Evolutionary conservation across 2,329 filamentous ascomycete species (phyloP).

Genomic region (Aspergillus sp.): DNA sequence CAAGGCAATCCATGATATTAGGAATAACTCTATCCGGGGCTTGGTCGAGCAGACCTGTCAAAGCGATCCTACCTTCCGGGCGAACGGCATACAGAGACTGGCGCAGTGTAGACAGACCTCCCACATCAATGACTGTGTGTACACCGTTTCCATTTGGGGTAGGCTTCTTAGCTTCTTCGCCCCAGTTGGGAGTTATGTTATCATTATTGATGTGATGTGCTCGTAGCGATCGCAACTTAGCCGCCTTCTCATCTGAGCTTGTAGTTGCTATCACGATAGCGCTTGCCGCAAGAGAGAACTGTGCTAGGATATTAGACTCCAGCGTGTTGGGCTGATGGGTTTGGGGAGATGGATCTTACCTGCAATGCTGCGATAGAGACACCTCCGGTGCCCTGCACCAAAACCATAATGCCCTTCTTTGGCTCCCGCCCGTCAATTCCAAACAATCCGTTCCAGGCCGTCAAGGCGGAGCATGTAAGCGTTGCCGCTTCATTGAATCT

Average conservation of each 20-base stretch:
- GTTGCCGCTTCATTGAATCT: slow-evolving; percentile 48
- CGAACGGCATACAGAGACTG: slow-evolving; percentile 44
- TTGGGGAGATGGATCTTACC: slow-evolving; percentile 13
- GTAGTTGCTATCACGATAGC: slow-evolving; percentile 60
- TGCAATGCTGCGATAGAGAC: slow-evolving; percentile 54
- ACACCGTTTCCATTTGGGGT: slow-evolving; percentile 50
- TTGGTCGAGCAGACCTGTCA: slow-evolving; percentile 56
- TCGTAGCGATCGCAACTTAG: slow-evolving; percentile 52
- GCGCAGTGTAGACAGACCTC: slow-evolving; percentile 52
- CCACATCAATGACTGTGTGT: slow-evolving; percentile 58
- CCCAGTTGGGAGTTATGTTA: slow-evolving; percentile 53
- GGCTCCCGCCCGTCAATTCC: slow-evolving; percentile 44
- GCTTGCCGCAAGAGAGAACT: slow-evolving; percentile 48
- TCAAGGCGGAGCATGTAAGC: slow-evolving; percentile 47
- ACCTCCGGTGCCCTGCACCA: slow-evolving; percentile 56
- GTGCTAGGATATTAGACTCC: too few relatives aligned
- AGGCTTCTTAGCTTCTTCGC: slow-evolving; percentile 51
- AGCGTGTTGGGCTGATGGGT: too few relatives aligned
- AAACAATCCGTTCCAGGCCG: slow-evolving; percentile 56
- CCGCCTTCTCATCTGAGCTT: slow-evolving; percentile 50
- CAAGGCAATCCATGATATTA: slow-evolving; percentile 39
- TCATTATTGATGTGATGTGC: slow-evolving; percentile 61
- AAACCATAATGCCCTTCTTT: slow-evolving; percentile 44
- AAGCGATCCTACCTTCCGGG: slow-evolving; percentile 51
- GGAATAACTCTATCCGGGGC: slow-evolving; percentile 30